A percentile compares a stretch with the other conserved stretches of the same genome.
Conservation (phyloP, 2,329 filamentous ascomycete species). For the Harringtonia lauricola region DNA sequence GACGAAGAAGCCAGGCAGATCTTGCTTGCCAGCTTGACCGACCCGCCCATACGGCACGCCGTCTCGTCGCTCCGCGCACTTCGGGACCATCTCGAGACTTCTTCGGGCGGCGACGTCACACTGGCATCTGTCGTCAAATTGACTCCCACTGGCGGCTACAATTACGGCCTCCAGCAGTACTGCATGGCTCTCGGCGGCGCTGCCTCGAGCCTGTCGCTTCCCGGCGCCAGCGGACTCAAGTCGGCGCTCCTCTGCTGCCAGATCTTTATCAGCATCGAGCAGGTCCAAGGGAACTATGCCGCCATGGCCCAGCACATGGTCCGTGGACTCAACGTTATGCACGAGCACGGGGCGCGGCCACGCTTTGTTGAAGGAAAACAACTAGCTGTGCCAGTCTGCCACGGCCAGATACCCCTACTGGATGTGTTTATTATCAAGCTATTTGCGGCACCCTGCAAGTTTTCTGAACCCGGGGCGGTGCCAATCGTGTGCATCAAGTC, state of each 20-base stretch:
- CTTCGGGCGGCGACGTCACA: constrained; percentile 16
- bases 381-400: constrained; percentile 8
- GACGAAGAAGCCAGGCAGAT: constrained; percentile 27
- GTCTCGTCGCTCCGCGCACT: constrained; percentile 27
- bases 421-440: constrained; percentile 31
- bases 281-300: constrained; percentile 26
- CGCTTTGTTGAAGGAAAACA: constrained; percentile 13
- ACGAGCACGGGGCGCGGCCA: constrained; percentile 27
- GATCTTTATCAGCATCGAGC: constrained; percentile 35
- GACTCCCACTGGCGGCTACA: constrained; percentile 10
- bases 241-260: constrained; percentile 34
- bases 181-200: constrained; percentile 27
- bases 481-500: constrained; percentile 11
- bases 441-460: constrained; percentile 29
- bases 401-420: constrained; percentile 22
- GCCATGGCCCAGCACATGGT: constrained; percentile 31
- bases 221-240: constrained; percentile 18
- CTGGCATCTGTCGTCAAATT: constrained; percentile 1
- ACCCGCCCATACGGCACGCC: constrained; percentile 25
- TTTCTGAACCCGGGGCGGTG: constrained; percentile 19
- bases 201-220: constrained; percentile 24
- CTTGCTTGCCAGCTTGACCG: constrained; percentile 24
- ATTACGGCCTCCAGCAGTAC: constrained; percentile 31
- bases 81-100: constrained; percentile 26
- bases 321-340: constrained; percentile 31